phyloP scores from a whole-genome alignment of 202 grass and related monocot genomes.

The Zoysia matrella region DNA sequence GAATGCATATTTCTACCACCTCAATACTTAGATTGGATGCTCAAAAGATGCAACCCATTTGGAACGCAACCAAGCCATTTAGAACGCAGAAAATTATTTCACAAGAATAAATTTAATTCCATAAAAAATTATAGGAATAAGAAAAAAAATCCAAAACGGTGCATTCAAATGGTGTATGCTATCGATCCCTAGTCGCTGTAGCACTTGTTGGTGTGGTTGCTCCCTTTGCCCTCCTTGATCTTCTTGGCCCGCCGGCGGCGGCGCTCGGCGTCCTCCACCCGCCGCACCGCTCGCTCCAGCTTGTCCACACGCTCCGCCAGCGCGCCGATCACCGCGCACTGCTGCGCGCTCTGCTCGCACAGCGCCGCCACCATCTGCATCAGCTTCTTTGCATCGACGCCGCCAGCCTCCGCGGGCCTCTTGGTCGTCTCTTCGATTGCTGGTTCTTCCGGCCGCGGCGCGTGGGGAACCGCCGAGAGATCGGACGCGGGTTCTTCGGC shows the following conservation, averaged over 20 bases:
- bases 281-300: constrained; percentile 55
- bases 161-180: background rate
- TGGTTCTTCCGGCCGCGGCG: background rate
- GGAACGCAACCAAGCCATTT: too few species aligned
- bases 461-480: background rate
- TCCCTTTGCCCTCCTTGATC: constrained; percentile 8
- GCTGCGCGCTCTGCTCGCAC: constrained; percentile 56
- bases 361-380: constrained; percentile 62
- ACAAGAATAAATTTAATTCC: too few species aligned
- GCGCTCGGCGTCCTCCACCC: constrained; percentile 37
- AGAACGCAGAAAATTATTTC: too few species aligned
- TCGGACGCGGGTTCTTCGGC: background rate
- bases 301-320: constrained; percentile 54
- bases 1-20: too few species aligned
- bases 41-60: too few species aligned
- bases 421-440: background rate
- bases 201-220: background rate
- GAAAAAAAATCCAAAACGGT: background rate
- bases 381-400: constrained; percentile 1
- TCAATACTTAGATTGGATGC: too few species aligned
- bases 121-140: too few species aligned
- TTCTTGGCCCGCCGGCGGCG: constrained; percentile 28
- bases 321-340: constrained; percentile 54
- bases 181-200: background rate
- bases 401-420: background rate